Evolutionary conservation across 2,329 filamentous ascomycete genomes (phyloP).

Genomic region (Apiospora koreana): DNA sequence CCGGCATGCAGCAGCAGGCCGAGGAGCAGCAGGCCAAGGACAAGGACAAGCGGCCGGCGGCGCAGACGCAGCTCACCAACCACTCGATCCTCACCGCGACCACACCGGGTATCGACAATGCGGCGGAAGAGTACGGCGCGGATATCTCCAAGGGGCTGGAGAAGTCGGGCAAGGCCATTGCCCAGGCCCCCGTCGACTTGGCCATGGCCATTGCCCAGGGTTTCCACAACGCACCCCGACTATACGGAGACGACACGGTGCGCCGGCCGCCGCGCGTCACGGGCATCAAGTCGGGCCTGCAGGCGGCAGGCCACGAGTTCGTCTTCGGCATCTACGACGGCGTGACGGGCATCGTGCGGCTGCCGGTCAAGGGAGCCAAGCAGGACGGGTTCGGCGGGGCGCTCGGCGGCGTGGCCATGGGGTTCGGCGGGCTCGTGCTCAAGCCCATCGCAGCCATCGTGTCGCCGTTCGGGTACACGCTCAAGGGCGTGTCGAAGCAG

Average conservation of each 20-base stretch:
- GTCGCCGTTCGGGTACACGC: slow-evolving; percentile 61
- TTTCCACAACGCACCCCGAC: slow-evolving; percentile 69
- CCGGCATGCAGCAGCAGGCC: slow-evolving; percentile 6
- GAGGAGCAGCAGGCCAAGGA: neutral
- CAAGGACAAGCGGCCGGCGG: slow-evolving; percentile 8
- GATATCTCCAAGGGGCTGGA: slow-evolving; percentile 55
- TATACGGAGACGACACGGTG: slow-evolving; percentile 72
- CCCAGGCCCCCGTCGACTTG: slow-evolving; percentile 60
- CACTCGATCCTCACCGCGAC: slow-evolving; percentile 24
- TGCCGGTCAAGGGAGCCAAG: slow-evolving; percentile 59
- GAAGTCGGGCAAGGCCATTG: slow-evolving; percentile 52
- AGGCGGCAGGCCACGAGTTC: slow-evolving; percentile 62
- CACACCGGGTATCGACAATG: slow-evolving; percentile 30
- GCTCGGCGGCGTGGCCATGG: slow-evolving; percentile 58
- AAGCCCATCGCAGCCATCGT: slow-evolving; percentile 65
- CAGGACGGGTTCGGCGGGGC: slow-evolving; percentile 56
- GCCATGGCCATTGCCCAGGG: slow-evolving; percentile 65
- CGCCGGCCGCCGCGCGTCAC: slow-evolving; percentile 64
- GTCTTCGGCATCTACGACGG: slow-evolving; percentile 66
- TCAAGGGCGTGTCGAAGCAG: slow-evolving; percentile 67
- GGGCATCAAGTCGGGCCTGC: slow-evolving; percentile 63
- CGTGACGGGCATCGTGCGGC: slow-evolving; percentile 61
- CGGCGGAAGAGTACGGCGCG: slow-evolving; percentile 44
- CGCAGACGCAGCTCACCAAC: slow-evolving; percentile 13
- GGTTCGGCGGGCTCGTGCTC: slow-evolving; percentile 62